Conservation (phyloP, 1,139 yeast genomes). For the Blastobotrys capitulatus region DNA sequence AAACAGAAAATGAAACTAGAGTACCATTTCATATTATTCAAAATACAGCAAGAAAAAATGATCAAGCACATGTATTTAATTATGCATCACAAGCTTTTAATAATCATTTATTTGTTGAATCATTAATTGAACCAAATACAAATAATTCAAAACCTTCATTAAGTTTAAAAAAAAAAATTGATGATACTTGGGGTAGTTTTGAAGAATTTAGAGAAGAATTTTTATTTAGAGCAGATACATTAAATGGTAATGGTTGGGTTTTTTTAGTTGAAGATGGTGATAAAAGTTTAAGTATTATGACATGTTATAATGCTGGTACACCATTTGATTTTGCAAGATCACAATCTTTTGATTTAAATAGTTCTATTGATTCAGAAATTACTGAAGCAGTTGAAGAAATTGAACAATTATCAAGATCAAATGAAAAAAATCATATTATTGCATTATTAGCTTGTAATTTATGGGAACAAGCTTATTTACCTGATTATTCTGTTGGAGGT, state of each 20-base stretch:
- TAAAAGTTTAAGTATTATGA: constrained; percentile 58
- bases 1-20: constrained; percentile 70
- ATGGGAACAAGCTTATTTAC: constrained; percentile 83
- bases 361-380: constrained; percentile 43
- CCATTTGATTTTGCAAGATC: constrained; percentile 77
- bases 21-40: constrained; percentile 72
- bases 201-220: constrained; percentile 52
- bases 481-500: constrained; percentile 79
- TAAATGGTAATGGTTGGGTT: constrained; percentile 80
- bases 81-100: constrained; percentile 89
- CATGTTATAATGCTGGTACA: constrained; percentile 79
- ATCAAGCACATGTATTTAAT: constrained; percentile 70
- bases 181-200: constrained; percentile 39
- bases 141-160: constrained; percentile 32
- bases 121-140: constrained; percentile 38
- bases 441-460: constrained; percentile 76
- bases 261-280: constrained; percentile 71
- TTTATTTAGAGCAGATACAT: constrained; percentile 50
- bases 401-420: constrained; percentile 39
- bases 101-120: constrained; percentile 83
- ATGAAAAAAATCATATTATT: constrained; percentile 60
- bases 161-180: constrained; percentile 30
- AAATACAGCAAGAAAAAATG: constrained; percentile 64
- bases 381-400: constrained; percentile 38
- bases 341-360: constrained; percentile 71